Evolutionary conservation across 2,329 filamentous ascomycete genomes (phyloP).

Genomic region (Periconia sp.): DNA sequence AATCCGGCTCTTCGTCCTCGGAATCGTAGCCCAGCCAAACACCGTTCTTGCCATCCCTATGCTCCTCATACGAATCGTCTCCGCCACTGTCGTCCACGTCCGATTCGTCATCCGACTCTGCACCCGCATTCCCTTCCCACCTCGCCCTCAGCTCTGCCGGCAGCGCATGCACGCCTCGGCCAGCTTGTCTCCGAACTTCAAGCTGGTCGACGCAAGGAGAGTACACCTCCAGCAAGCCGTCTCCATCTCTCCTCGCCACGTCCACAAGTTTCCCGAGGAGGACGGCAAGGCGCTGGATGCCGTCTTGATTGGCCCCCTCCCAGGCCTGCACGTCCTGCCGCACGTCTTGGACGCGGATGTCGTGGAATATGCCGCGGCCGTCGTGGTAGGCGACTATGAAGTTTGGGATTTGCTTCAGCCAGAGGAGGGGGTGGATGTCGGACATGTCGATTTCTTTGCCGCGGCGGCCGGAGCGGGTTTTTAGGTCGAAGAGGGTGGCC

Average conservation of each 20-base stretch:
- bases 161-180: constrained; percentile 30
- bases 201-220: constrained; percentile 34
- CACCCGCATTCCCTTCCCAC: constrained; percentile 15
- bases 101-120: neutral
- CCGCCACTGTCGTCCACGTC: neutral
- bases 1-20: constrained; percentile 34
- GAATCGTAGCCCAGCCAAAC: constrained; percentile 14
- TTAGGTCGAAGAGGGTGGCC: constrained; percentile 58
- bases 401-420: constrained; percentile 58
- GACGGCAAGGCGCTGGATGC: constrained; percentile 30
- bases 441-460: constrained; percentile 42
- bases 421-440: constrained; percentile 54
- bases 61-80: neutral
- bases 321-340: constrained; percentile 46
- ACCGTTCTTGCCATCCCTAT: neutral
- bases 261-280: constrained; percentile 41
- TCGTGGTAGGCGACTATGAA: constrained; percentile 60
- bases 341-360: constrained; percentile 50
- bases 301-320: constrained; percentile 48
- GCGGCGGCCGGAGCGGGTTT: constrained; percentile 53
- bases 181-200: constrained; percentile 43
- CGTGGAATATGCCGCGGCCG: constrained; percentile 49
- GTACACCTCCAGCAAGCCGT: constrained; percentile 42
- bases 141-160: constrained; percentile 13
- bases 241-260: constrained; percentile 23